A percentile compares a stretch with the other conserved stretches of the same genome.
Conservation (phyloP, 2,329 filamentous ascomycete genomes). For the Exserohilum rostratum region DNA sequence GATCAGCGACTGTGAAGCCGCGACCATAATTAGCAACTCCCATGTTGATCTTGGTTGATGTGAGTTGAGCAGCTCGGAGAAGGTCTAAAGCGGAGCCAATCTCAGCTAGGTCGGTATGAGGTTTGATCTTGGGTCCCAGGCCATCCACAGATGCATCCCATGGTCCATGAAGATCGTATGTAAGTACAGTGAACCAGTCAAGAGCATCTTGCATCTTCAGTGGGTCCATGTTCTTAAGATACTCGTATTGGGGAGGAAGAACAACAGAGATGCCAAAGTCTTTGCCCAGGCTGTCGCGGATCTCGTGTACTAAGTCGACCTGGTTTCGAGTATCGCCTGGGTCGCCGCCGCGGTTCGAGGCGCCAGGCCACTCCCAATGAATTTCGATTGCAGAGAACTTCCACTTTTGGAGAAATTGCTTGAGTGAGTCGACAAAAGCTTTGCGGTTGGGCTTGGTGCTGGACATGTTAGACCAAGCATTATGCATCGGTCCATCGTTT, state of each 20-base stretch:
- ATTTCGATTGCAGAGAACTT: constrained; percentile 54
- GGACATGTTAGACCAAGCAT: constrained; percentile 46
- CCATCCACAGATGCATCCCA: constrained; percentile 14
- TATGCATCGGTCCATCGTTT: constrained; percentile 41
- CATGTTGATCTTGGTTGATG: constrained; percentile 51
- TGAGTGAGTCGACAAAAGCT: constrained; percentile 48
- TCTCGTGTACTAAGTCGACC: constrained; percentile 26
- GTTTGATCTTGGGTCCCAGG: constrained; percentile 21
- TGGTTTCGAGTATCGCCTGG: constrained; percentile 42
- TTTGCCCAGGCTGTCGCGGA: constrained; percentile 28
- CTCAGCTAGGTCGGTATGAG: constrained; percentile 58
- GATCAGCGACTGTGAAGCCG: constrained; percentile 33
- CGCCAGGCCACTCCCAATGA: constrained; percentile 53
- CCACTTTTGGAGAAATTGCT: constrained; percentile 51
- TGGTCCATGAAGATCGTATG: constrained; percentile 53
- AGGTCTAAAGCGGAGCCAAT: constrained; percentile 52
- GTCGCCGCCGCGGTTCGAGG: not conserved
- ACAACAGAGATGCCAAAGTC: constrained; percentile 32
- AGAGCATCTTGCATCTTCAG: constrained; percentile 34
- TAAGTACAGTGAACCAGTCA: constrained; percentile 56
- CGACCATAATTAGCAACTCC: constrained; percentile 57
- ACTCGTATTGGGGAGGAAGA: constrained; percentile 34
- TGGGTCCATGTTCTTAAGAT: constrained; percentile 34
- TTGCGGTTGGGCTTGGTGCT: constrained; percentile 32
- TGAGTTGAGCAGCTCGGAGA: constrained; percentile 54